phyloP scores from a whole-genome alignment of 371 early-diverging fungal species.

The Saksenaea oblongispora region DNA sequence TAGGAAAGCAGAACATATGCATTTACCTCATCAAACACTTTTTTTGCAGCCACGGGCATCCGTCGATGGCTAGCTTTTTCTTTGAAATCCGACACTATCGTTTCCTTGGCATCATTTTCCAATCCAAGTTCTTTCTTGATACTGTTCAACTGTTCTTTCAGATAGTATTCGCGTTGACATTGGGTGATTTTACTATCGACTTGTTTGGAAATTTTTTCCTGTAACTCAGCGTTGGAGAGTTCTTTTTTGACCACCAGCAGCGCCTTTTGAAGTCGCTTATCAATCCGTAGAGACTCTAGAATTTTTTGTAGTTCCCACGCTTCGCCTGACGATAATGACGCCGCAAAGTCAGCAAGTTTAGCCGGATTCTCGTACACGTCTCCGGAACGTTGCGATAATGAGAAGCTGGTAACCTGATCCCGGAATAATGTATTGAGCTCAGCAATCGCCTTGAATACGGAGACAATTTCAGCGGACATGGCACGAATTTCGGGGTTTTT shows the following conservation, averaged over 20 bases:
- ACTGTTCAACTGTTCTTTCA: slow-evolving; percentile 96
- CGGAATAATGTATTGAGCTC: slow-evolving; percentile 87
- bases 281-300: slow-evolving; percentile 80
- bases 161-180: slow-evolving; percentile 91
- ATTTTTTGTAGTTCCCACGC: slow-evolving; percentile 87
- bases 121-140: slow-evolving; percentile 96
- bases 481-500: slow-evolving; percentile 85
- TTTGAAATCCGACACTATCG: slow-evolving; percentile 85
- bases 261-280: slow-evolving; percentile 89
- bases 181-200: slow-evolving; percentile 93
- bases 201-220: slow-evolving; percentile 90
- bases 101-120: slow-evolving; percentile 94
- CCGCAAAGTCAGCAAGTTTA: slow-evolving; percentile 92
- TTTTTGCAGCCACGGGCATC: slow-evolving; percentile 87
- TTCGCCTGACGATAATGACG: slow-evolving; percentile 88
- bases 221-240: slow-evolving; percentile 90
- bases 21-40: slow-evolving; percentile 89
- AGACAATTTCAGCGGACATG: slow-evolving; percentile 88
- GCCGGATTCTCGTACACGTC: slow-evolving; percentile 91
- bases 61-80: slow-evolving; percentile 71
- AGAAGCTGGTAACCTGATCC: slow-evolving; percentile 93
- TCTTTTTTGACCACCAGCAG: slow-evolving; percentile 92
- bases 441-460: slow-evolving; percentile 91
- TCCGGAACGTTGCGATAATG: slow-evolving; percentile 89
- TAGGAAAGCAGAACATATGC: background rate